Conservation (phyloP, 805 yeast genomes). For the Yamadazyma scolyti region DNA sequence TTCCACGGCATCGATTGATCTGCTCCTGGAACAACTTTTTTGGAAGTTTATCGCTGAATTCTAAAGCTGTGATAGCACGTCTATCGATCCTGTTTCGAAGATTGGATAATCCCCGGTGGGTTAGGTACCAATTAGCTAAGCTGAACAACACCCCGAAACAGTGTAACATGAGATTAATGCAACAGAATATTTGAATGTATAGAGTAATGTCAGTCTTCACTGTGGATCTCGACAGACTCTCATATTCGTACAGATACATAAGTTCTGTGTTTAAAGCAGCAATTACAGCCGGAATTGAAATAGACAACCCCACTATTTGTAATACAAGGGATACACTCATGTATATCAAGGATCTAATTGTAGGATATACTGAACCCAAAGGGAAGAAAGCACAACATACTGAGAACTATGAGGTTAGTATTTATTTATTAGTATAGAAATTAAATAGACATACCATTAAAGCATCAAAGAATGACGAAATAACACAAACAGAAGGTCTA, state of each 20-base stretch:
- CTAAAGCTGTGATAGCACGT: constrained; percentile 5
- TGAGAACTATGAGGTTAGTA: constrained; percentile 3
- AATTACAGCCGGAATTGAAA: constrained; percentile 15
- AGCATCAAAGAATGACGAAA: constrained; percentile 17
- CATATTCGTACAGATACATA: constrained; percentile 25
- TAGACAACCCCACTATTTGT: constrained; percentile 16
- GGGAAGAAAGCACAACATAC: constrained; percentile 14
- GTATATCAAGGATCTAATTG: background rate
- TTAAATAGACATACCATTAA: constrained; percentile 16
- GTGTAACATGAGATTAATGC: constrained; percentile 15
- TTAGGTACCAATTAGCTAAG: constrained; percentile 9
- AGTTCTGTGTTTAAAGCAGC: constrained; percentile 16
- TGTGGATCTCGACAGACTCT: constrained; percentile 5
- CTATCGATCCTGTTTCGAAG: constrained; percentile 19
- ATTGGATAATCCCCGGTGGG: constrained; percentile 14
- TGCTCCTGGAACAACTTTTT: no score
- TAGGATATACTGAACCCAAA: constrained; percentile 13
- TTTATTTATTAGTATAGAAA: background rate
- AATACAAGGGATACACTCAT: constrained; percentile 12
- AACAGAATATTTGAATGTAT: constrained; percentile 22
- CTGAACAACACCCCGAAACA: constrained; percentile 12
- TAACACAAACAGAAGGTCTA: constrained; percentile 24
- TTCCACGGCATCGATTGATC: no score
- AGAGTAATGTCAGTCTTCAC: constrained; percentile 23
- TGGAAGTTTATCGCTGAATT: no score